Conservation (phyloP, 352 stramenopile species). For the Phytophthora aleatoria region DNA sequence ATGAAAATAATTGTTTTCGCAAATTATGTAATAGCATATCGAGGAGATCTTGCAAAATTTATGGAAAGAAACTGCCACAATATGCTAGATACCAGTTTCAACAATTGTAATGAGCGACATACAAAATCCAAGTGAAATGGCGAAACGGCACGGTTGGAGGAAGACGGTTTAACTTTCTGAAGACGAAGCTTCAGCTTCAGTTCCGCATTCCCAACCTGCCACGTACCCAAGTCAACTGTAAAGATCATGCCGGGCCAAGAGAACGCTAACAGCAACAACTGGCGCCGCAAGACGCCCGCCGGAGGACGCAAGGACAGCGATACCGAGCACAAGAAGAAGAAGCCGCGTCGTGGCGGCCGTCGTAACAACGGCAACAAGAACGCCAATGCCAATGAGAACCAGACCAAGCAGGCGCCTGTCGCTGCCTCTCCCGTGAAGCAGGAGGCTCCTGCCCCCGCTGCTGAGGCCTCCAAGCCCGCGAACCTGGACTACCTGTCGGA, state of each 20-base stretch:
- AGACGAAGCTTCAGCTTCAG: slow-evolving; percentile 8
- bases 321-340: slow-evolving; percentile 63
- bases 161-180: slow-evolving; percentile 19
- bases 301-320: slow-evolving; percentile 46
- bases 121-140: slow-evolving; percentile 32
- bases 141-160: slow-evolving; percentile 23
- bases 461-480: slow-evolving; percentile 16
- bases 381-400: slow-evolving; percentile 8
- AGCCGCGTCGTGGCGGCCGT: slow-evolving; percentile 48
- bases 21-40: slow-evolving; percentile 1
- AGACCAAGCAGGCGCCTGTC: background rate
- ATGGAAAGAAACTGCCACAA: slow-evolving; percentile 20
- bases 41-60: slow-evolving; percentile 14
- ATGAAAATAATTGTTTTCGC: background rate
- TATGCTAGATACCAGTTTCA: slow-evolving; percentile 11
- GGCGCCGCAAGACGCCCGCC: slow-evolving; percentile 38
- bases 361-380: slow-evolving; percentile 36
- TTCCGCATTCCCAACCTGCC: slow-evolving; percentile 13
- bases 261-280: slow-evolving; percentile 30
- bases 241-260: slow-evolving; percentile 29
- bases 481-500: slow-evolving; percentile 63
- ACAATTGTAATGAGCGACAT: background rate
- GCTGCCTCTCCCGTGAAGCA: slow-evolving; percentile 16
- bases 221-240: slow-evolving; percentile 12
- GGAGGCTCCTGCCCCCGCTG: slow-evolving; percentile 1